Percentiles rank a stretch among this genome's conserved stretches.
Conservation (phyloP, 2,329 filamentous ascomycete genomes). For the Fusarium clavum region DNA sequence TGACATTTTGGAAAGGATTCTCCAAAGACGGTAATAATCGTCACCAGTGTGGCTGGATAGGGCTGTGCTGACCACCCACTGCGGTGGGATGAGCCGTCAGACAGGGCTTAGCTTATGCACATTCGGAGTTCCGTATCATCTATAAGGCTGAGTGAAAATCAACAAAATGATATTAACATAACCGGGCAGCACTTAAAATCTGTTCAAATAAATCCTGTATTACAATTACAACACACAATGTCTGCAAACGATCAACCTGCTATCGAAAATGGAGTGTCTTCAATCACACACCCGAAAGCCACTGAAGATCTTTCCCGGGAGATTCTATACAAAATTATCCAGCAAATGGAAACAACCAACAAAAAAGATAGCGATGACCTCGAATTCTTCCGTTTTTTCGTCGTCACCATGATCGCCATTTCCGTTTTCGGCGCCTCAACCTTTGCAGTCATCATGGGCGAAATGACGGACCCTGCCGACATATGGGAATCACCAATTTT, state of each 20-base stretch:
- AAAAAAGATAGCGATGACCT: background rate
- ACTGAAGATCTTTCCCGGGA: background rate
- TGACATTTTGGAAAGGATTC: no score
- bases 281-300: background rate
- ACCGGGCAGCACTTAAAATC: no score
- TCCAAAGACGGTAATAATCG: background rate
- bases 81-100: background rate
- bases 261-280: background rate
- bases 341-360: background rate
- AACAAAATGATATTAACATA: background rate
- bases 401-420: constrained; percentile 4
- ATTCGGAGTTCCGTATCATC: background rate
- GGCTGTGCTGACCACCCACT: background rate
- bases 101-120: background rate
- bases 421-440: constrained; percentile 2
- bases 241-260: background rate
- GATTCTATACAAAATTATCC: background rate
- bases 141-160: background rate
- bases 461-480: constrained; percentile 5
- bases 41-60: background rate
- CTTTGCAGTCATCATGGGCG: background rate
- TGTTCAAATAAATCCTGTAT: no score
- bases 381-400: constrained; percentile 3
- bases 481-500: background rate
- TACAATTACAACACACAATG: background rate